Evolutionary conservation across 169 alveolate genomes (phyloP), one percentile per base, ranked within the genome.

Genomic region (Cryptosporidium viatorum): DNA sequence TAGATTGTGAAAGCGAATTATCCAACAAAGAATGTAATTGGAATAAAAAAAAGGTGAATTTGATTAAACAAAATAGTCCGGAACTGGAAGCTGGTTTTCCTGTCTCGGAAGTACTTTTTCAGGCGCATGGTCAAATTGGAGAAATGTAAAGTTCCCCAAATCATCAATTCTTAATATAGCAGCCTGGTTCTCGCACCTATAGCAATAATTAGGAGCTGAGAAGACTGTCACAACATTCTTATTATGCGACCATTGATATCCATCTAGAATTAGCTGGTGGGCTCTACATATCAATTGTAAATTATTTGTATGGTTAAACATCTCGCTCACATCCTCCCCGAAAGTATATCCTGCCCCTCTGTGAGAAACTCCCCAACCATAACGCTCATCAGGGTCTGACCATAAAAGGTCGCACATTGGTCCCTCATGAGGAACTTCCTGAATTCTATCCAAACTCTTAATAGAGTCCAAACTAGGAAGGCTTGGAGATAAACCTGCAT

Each of bases 341-440:
- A 99, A 99, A 59, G 98, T 95, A 96, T 96, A 98, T 7, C 99
- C 99, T 3, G 99, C 99, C 14, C 99, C 99, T 84, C 99, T 94
- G 10, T 99, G 99, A 60, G 98, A 95, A 58, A 97, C 95, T 23
- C 98, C 99, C 99, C 99, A 99, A 48, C 99, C 99, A 73, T 94
- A 92, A 62, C 96, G 96, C 52, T 98, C 99, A 86, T 99, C 99
- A 7, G 99, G 99, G 92, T 99, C 99, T 50, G 99, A 96, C 99
- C 99, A 99, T 93, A 99, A 95, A 62, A 99, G 93, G 92, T 99
- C 99, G 89, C 99, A 98, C 99, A 99, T 98, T 12, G 99, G 99
- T 8, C 99, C 99, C 92, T 98, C 99, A 92, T 98, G 99, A 3
- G 99, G 99, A 23, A 99, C 99, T 94, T 99, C 99, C 86, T 97